phyloP scores from a whole-genome alignment of 2,329 filamentous ascomycete genomes.

The Pseudogymnoascus sp. region DNA sequence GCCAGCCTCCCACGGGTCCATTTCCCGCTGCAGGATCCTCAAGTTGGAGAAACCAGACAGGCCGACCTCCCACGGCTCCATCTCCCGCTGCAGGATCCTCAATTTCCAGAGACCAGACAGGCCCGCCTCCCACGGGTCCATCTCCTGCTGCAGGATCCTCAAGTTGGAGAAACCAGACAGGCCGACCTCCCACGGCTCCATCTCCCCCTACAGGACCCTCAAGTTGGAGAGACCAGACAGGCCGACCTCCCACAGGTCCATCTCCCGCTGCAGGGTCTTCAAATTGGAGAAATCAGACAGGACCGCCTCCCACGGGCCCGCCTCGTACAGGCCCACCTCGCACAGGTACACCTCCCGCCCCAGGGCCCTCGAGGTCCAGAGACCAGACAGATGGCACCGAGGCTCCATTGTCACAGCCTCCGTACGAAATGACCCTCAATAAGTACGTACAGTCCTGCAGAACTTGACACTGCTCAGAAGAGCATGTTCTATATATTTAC shows the following conservation, averaged over 20 bases:
- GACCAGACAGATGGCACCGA: not conserved
- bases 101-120: not conserved
- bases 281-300: no score
- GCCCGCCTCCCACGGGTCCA: not conserved
- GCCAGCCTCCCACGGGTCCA: not conserved
- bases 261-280: not conserved
- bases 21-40: not conserved
- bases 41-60: not conserved
- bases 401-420: not conserved
- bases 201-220: not conserved
- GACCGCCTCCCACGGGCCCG: no score
- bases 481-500: not conserved
- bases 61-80: not conserved
- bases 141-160: not conserved
- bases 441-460: constrained; percentile 46
- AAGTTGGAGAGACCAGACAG: not conserved
- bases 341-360: not conserved
- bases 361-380: not conserved
- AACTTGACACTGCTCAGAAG: not conserved
- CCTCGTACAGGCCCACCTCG: not conserved
- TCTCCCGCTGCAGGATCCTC: not conserved
- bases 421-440: constrained; percentile 40
- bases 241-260: not conserved
- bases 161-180: not conserved
- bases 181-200: not conserved